These are phyloP conservation scores for Penicillium ochrochloron DNA, from an alignment of 495 filamentous ascomycete species.

Conservation along the genomic window DNA sequence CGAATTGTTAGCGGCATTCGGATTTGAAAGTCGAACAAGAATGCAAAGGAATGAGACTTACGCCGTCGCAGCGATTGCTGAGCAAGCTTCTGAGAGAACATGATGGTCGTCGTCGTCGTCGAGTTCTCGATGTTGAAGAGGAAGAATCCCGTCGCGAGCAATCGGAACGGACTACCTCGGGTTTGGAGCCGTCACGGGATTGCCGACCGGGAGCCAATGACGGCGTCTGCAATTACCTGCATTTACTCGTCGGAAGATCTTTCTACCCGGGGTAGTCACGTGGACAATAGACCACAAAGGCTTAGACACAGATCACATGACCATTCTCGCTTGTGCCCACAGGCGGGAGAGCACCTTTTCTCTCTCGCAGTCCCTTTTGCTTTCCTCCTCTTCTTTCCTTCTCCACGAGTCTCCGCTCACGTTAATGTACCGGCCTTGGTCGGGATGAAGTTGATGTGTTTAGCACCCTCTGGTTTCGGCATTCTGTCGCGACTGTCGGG, in stretches of 20 bases:
- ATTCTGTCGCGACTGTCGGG: constrained; percentile 54
- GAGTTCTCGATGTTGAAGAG: constrained; percentile 23
- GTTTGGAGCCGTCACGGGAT: constrained; percentile 44
- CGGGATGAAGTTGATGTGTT: constrained; percentile 52
- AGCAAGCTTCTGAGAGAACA: constrained; percentile 69
- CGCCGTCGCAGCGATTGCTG: constrained; percentile 71
- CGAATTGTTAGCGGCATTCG: constrained; percentile 24
- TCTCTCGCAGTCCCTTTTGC: neutral
- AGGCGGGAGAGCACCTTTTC: constrained; percentile 19
- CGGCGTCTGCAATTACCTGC: constrained; percentile 36
- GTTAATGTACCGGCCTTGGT: constrained; percentile 40
- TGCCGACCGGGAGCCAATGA: constrained; percentile 40
- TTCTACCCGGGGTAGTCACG: constrained; percentile 35
- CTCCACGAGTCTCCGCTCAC: constrained; percentile 54
- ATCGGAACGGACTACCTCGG: constrained; percentile 54
- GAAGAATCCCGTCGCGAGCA: constrained; percentile 28
- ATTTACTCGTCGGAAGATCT: constrained; percentile 46
- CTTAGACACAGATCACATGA: neutral
- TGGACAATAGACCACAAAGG: constrained; percentile 11
- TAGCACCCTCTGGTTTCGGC: constrained; percentile 53
- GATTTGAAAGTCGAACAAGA: neutral
- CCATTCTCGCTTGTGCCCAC: constrained; percentile 25
- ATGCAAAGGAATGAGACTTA: constrained; percentile 45
- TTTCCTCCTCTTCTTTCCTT: constrained; percentile 32
- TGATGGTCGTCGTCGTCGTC: constrained; percentile 38